Percentiles rank a stretch among this genome's conserved stretches.
Conservation (phyloP, 495 filamentous ascomycete genomes). For the Platismatia glauca region DNA sequence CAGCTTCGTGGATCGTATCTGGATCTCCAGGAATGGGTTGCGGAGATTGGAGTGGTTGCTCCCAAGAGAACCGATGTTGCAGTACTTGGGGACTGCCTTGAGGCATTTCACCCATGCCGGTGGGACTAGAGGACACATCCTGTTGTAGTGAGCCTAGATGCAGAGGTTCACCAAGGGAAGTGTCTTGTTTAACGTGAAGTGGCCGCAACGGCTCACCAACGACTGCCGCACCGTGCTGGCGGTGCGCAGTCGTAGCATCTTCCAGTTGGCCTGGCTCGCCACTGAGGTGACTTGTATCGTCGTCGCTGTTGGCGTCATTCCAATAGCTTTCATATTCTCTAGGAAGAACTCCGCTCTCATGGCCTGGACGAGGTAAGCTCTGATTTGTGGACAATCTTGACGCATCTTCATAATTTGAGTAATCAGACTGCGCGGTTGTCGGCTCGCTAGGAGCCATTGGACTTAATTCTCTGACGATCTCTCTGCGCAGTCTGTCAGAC, state of each 20-base stretch:
- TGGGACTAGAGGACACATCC: background rate
- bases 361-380: conserved; percentile 13
- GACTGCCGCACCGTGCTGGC: conserved; percentile 23
- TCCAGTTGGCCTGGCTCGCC: background rate
- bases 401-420: conserved; percentile 12
- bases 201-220: conserved; percentile 38
- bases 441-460: conserved; percentile 31
- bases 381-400: conserved; percentile 14
- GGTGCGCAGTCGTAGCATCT: conserved; percentile 6
- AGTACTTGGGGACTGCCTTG: conserved; percentile 19
- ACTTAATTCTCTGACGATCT: conserved; percentile 72
- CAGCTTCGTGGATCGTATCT: conserved; percentile 4
- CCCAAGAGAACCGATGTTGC: conserved; percentile 46
- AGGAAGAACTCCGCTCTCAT: conserved; percentile 45
- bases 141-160: background rate
- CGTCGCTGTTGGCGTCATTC: conserved; percentile 34
- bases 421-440: conserved; percentile 21
- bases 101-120: conserved; percentile 12
- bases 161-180: background rate
- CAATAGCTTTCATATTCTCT: conserved; percentile 54
- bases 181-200: conserved; percentile 8
- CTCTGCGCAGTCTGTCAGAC: conserved; percentile 66
- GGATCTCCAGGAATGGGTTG: conserved; percentile 1
- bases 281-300: conserved; percentile 9
- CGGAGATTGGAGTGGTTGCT: conserved; percentile 31